Base-by-base conservation (phyloP, 345 rosid species). In the Rhizophora apiculata region DNA sequence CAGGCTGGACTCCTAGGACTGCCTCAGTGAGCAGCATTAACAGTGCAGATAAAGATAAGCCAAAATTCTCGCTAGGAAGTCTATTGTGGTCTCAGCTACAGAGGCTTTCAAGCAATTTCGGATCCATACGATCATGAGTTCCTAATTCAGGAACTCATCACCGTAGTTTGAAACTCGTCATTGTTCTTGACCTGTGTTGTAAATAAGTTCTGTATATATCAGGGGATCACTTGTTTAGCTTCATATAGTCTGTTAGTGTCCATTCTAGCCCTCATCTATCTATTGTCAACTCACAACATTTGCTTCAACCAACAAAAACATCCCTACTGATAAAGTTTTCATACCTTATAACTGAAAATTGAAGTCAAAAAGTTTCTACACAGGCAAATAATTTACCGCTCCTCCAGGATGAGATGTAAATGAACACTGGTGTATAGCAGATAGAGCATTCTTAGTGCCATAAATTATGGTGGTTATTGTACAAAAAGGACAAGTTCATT, bases 51-150 rank as follows among this genome's bases (percentile, higher is more conserved):
- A 57, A 65, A 21, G 80, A 77, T 15, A 74, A 79, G 78, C 81
- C 87, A 1, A 82, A 62, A 67, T 68, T 76, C 55, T 89, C 97
- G 1, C 61, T 89, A 53, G 93, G 93, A 51, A 85, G 78, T 74
- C 53, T 89, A 56, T 51, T 94, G 36, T 89, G 96, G 99, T 85
- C 97, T 10, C 88, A 78, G n/a, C 76, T 94, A 9, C 96, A 86
- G 75, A 76, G 86, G 24, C 70, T 92, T 61, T 87, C 97, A 0
- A 70, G 76, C 67, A 86, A 74, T 60, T 84, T 88, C 52, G 61
- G 91, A 26, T 83, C 89, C n/a, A 83, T 84, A 20, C 37, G 70
- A 54, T 48, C 80, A 8, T 81, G 60, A 69, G 75, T 57, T 68
- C 51, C 63, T 32, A 62, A 55, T 43, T 36, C 53, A 26, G 72